A percentile compares a stretch with the other conserved stretches of the same genome.
phyloP scores from a whole-genome alignment of 164 flowering plant genomes.

The grape (Vitis vinifera) region DNA sequence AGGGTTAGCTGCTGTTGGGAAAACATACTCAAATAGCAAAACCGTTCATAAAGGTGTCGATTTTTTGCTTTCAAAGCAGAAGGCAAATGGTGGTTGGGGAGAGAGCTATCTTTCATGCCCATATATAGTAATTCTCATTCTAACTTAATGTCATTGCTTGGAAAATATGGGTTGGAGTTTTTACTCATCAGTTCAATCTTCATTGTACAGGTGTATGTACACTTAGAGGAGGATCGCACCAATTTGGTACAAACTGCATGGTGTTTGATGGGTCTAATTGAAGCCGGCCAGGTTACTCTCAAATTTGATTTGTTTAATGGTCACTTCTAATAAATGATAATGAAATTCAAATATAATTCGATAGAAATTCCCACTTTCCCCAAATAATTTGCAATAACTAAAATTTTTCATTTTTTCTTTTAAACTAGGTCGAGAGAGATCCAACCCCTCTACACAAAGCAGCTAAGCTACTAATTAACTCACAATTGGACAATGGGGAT shows the following conservation, averaged over 20 bases:
- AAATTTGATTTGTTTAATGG: background rate
- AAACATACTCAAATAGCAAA: slow-evolving; percentile 30
- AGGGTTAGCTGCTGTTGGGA: slow-evolving; percentile 43
- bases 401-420: background rate
- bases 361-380: too few relatives aligned
- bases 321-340: too few relatives aligned
- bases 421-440: slow-evolving; percentile 28
- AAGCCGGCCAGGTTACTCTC: slow-evolving; percentile 49
- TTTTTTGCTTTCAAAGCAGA: slow-evolving; percentile 40
- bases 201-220: slow-evolving; percentile 40
- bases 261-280: slow-evolving; percentile 58
- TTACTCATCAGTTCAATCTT: too few relatives aligned
- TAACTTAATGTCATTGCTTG: too few relatives aligned
- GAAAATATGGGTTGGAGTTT: too few relatives aligned
- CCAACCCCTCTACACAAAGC: slow-evolving; percentile 37
- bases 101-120: slow-evolving; percentile 58
- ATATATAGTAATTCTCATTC: slow-evolving; percentile 25
- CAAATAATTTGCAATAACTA: too few relatives aligned
- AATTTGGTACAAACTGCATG: slow-evolving; percentile 60
- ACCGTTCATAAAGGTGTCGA: slow-evolving; percentile 37
- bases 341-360: too few relatives aligned
- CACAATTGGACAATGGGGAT: slow-evolving; percentile 39
- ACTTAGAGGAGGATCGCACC: slow-evolving; percentile 37
- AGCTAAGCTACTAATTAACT: slow-evolving; percentile 37
- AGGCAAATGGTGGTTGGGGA: slow-evolving; percentile 57